phyloP scores from a whole-genome alignment of 78 protist genomes.

The Dictyostelium firmibasis region DNA sequence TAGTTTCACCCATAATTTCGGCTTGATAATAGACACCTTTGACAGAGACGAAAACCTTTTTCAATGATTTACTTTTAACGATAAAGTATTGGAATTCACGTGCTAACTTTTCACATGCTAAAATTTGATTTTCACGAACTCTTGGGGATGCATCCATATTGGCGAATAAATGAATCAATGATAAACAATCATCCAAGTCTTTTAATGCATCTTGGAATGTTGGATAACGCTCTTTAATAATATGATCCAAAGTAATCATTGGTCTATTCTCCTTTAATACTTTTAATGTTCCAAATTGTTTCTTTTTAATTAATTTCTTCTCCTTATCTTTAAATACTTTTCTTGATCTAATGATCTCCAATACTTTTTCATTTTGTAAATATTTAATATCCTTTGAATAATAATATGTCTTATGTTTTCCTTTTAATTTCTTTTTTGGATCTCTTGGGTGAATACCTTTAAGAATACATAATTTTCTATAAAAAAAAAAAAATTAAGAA shows the following conservation, averaged over 20 bases:
- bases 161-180: constrained; percentile 91
- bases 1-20: constrained; percentile 85
- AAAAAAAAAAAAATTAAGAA: background rate
- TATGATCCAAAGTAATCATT: constrained; percentile 46
- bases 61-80: constrained; percentile 39
- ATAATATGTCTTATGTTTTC: constrained; percentile 84
- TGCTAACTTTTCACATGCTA: constrained; percentile 65
- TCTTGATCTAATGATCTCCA: constrained; percentile 88
- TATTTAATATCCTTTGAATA: constrained; percentile 92
- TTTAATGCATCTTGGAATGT: constrained; percentile 93
- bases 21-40: constrained; percentile 97
- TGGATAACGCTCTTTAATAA: constrained; percentile 93
- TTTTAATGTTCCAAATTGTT: constrained; percentile 15
- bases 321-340: constrained; percentile 34
- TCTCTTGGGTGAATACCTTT: constrained; percentile 99
- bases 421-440: constrained; percentile 91
- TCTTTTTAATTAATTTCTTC: constrained; percentile 34
- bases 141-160: constrained; percentile 23
- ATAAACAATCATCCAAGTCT: constrained; percentile 97
- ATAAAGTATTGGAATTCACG: constrained; percentile 88
- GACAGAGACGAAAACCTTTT: constrained; percentile 94
- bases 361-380: constrained; percentile 95
- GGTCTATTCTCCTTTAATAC: constrained; percentile 40
- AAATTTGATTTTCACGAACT: constrained; percentile 51
- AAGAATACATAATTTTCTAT: constrained; percentile 96